Conservation (phyloP, 1,284 basidiomycete genomes). For the Grifola frondosa region DNA sequence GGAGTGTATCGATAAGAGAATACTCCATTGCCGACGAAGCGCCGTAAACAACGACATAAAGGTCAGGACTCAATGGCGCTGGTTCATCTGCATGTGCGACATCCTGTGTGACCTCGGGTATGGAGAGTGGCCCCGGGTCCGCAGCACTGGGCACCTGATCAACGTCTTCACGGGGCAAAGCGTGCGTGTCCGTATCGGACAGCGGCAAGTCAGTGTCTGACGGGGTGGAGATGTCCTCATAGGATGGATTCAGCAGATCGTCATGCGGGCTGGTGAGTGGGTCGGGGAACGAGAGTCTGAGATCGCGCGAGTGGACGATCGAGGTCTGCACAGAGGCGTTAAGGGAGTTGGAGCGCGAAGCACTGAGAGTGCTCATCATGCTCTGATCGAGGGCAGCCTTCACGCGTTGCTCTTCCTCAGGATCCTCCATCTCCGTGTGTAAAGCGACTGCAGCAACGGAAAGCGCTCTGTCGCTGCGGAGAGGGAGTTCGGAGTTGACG, state of each 20-base stretch:
- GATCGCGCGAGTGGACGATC: constrained; percentile 62
- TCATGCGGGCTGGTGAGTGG: constrained; percentile 66
- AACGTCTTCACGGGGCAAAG: constrained; percentile 1
- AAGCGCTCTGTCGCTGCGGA: constrained; percentile 18
- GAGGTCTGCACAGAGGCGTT: constrained; percentile 42
- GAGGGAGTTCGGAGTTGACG: constrained; percentile 5
- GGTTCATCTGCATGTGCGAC: constrained; percentile 21
- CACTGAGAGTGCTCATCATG: constrained; percentile 71
- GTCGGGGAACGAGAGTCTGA: constrained; percentile 75
- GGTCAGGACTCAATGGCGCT: constrained; percentile 34
- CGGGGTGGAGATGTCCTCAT: constrained; percentile 42
- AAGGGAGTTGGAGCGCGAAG: constrained; percentile 62
- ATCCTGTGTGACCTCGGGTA: constrained; percentile 39
- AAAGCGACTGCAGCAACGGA: constrained; percentile 28
- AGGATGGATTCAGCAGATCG: constrained; percentile 50
- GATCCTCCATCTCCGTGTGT: constrained; percentile 32
- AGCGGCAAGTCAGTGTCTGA: constrained; percentile 28
- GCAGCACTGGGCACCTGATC: constrained; percentile 24
- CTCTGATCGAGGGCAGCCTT: constrained; percentile 75
- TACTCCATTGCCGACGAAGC: constrained; percentile 53
- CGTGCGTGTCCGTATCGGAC: constrained; percentile 17
- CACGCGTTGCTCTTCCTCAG: constrained; percentile 61
- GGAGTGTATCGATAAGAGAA: constrained; percentile 53
- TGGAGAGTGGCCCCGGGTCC: constrained; percentile 39
- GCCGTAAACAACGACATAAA: constrained; percentile 66